Evolutionary conservation across 1,284 basidiomycete genomes (phyloP).

Genomic region (Leccinum proximum): DNA sequence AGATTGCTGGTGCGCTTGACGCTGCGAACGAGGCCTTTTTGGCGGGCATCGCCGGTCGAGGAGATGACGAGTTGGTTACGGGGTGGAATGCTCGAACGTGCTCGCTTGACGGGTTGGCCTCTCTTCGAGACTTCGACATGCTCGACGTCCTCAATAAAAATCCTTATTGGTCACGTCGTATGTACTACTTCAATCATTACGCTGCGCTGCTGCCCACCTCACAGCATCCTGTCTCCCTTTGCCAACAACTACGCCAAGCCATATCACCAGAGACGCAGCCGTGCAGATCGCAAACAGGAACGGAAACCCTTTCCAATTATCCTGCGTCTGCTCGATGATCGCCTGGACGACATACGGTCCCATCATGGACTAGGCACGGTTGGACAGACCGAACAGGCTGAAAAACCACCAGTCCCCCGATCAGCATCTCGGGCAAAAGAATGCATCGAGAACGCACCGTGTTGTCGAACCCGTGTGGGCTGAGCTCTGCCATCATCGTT

Average conservation of each 20-base stretch:
- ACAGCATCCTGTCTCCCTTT: slow-evolving; percentile 48
- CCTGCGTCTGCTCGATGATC: slow-evolving; percentile 68
- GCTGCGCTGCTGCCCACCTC: slow-evolving; percentile 48
- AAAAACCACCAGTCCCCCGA: slow-evolving; percentile 51
- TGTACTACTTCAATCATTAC: neutral
- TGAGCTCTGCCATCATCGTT: slow-evolving; percentile 86
- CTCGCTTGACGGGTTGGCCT: too few species aligned
- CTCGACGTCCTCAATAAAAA: slow-evolving; percentile 6
- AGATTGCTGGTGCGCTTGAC: slow-evolving; percentile 76
- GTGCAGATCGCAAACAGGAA: slow-evolving; percentile 76
- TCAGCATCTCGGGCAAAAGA: neutral
- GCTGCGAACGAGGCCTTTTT: slow-evolving; percentile 73
- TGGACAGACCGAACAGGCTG: slow-evolving; percentile 82
- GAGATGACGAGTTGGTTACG: too few species aligned
- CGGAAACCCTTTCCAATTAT: slow-evolving; percentile 79
- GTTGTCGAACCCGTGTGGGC: slow-evolving; percentile 74
- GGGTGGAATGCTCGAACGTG: too few species aligned
- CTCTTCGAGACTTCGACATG: slow-evolving; percentile 53
- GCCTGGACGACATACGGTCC: slow-evolving; percentile 79
- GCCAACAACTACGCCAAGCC: slow-evolving; percentile 1
- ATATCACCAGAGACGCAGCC: slow-evolving; percentile 45
- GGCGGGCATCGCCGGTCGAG: slow-evolving; percentile 28
- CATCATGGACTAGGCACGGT: slow-evolving; percentile 77
- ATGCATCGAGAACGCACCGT: slow-evolving; percentile 44
- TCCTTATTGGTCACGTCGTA: slow-evolving; percentile 6